phyloP scores from a whole-genome alignment of 73 alveolate genomes.

The Durusdinium trenchii region DNA sequence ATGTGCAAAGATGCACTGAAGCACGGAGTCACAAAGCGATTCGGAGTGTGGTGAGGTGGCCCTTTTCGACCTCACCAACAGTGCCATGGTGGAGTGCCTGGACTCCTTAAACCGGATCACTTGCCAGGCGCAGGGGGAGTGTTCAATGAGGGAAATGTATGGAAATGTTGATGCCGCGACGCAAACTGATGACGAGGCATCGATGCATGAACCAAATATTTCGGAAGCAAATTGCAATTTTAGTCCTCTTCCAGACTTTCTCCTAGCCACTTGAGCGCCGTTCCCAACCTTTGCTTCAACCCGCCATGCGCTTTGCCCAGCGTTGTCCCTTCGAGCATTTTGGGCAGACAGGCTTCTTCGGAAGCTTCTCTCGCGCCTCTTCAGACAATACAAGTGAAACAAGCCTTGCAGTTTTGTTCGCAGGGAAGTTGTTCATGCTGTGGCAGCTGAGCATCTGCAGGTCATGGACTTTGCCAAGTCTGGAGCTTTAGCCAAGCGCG shows the following conservation, averaged over 20 bases:
- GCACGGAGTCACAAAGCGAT: no score
- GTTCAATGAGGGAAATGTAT: not conserved
- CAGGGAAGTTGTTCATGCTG: no score
- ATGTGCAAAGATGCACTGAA: no score
- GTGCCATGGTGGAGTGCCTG: slow-evolving; percentile 90
- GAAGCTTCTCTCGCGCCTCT: not conserved
- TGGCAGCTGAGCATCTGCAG: not conserved
- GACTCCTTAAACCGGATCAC: slow-evolving; percentile 94
- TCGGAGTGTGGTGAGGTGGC: slow-evolving; percentile 78
- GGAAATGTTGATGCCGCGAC: not conserved
- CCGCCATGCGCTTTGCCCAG: no score
- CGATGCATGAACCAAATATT: not conserved
- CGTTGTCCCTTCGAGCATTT: no score
- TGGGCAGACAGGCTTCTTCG: no score
- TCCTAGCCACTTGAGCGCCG: not conserved
- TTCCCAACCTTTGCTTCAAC: no score
- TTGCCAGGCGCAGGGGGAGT: slow-evolving; percentile 36
- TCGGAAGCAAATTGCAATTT: not conserved
- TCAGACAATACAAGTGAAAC: not conserved
- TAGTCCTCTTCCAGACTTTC: not conserved
- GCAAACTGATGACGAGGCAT: not conserved
- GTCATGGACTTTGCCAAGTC: slow-evolving; percentile 86
- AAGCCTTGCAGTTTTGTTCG: not conserved
- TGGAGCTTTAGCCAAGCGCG: slow-evolving; percentile 73
- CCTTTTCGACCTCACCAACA: slow-evolving; percentile 78